A percentile compares a stretch with the other conserved stretches of the same genome.
Evolutionary conservation across 108 stramenopile species (phyloP).

Genomic region (Bacterosira constricta): DNA sequence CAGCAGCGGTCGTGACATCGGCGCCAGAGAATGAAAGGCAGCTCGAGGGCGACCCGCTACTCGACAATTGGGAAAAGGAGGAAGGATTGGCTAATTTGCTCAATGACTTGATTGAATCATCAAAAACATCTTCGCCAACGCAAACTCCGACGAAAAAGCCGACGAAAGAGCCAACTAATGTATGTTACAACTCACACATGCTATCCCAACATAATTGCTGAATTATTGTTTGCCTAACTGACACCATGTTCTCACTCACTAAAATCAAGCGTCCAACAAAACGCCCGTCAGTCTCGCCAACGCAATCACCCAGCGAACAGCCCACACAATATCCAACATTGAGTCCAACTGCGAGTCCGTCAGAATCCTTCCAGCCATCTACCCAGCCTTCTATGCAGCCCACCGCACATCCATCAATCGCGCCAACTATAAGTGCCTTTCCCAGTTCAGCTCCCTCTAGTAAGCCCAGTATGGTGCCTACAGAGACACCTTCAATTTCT

Average conservation of each 20-base stretch:
- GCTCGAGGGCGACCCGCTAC: neutral
- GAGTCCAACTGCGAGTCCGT: constrained; percentile 2
- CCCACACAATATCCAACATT: neutral
- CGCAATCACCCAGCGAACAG: neutral
- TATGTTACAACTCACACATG: neutral
- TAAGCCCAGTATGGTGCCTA: neutral
- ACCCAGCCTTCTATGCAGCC: constrained; percentile 1
- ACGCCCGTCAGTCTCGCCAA: neutral
- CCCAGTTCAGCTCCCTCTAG: constrained; percentile 2
- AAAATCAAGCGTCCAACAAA: neutral
- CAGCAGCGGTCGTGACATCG: neutral
- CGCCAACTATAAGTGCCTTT: constrained; percentile 1
- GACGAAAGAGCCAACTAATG: constrained; percentile 2
- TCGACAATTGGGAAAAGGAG: constrained; percentile 19
- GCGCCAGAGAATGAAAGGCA: neutral
- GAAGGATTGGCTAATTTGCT: constrained; percentile 3
- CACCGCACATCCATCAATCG: neutral
- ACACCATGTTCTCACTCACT: neutral
- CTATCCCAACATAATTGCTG: no score
- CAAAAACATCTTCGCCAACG: constrained; percentile 8
- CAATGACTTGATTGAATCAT: constrained; percentile 16
- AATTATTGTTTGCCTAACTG: neutral
- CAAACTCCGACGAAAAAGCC: neutral
- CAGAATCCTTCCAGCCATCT: neutral
- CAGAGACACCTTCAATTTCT: constrained; percentile 1